Evolutionary conservation across 2,329 filamentous ascomycete genomes (phyloP).

Genomic region (Pseudogymnoascus sp.): DNA sequence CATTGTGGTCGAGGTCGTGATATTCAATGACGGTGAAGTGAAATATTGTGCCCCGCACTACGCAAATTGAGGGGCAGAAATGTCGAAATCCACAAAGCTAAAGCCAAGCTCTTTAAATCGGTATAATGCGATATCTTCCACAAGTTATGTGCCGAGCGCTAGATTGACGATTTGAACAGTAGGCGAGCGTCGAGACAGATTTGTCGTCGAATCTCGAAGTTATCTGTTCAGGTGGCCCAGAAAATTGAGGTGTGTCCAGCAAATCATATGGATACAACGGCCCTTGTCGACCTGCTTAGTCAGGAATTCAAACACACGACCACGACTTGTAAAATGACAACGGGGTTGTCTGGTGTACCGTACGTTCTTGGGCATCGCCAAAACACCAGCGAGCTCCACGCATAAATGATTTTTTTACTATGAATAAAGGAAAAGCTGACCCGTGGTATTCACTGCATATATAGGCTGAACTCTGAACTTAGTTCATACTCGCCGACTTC

Average conservation of each 20-base stretch:
- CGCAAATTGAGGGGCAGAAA: slow-evolving; percentile 7
- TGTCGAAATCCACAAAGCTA: slow-evolving; percentile 3
- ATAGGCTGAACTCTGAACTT: neutral
- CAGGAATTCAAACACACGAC: slow-evolving; percentile 3
- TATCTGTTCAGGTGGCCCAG: slow-evolving; percentile 5
- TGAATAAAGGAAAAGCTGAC: neutral
- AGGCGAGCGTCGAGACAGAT: neutral
- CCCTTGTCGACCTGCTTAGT: neutral
- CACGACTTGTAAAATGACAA: neutral
- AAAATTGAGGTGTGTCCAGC: slow-evolving; percentile 5
- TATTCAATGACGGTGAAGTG: slow-evolving; percentile 3
- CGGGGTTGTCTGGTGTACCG: slow-evolving; percentile 4
- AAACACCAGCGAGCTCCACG: slow-evolving; percentile 1
- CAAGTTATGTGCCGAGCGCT: neutral
- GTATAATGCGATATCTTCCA: neutral
- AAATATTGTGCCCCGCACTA: slow-evolving; percentile 10
- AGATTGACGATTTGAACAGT: neutral
- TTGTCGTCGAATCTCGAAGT: neutral
- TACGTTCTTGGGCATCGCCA: neutral
- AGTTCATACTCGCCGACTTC: neutral
- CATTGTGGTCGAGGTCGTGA: slow-evolving; percentile 44
- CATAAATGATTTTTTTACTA: slow-evolving; percentile 1
- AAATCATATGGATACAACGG: slow-evolving; percentile 5
- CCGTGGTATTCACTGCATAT: neutral
- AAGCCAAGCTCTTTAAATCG: neutral